Evolutionary conservation across 1,284 basidiomycete genomes (phyloP).

Genomic region (Volvariella surrecta): DNA sequence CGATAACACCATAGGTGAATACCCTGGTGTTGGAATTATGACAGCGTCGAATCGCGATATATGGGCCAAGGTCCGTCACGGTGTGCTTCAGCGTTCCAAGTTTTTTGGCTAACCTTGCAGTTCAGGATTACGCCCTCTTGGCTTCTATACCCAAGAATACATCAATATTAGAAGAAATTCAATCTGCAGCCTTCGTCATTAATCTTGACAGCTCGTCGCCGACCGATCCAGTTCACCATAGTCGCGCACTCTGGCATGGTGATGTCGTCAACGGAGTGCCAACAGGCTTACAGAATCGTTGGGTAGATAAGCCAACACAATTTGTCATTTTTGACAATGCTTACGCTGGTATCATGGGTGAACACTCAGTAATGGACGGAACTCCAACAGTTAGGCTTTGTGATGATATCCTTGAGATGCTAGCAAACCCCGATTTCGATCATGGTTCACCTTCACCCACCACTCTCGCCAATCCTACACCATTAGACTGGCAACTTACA

Average conservation of each 20-base stretch:
- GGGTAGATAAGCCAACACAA: conserved; percentile 82
- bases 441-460: conserved; percentile 29
- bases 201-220: conserved; percentile 65
- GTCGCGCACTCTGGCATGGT: conserved; percentile 70
- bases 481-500: conserved; percentile 64
- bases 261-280: conserved; percentile 34
- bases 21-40: conserved; percentile 70
- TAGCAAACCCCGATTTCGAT: conserved; percentile 53
- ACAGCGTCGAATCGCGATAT: conserved; percentile 73
- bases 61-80: conserved; percentile 77
- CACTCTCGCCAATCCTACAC: conserved; percentile 14
- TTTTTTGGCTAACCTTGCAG: neutral
- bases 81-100: neutral
- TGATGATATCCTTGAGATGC: conserved; percentile 62
- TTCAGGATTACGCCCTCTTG: conserved; percentile 57
- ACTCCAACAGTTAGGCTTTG: conserved; percentile 49
- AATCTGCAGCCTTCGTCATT: conserved; percentile 77
- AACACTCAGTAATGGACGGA: conserved; percentile 91
- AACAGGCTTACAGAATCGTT: conserved; percentile 58
- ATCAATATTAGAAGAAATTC: conserved; percentile 60
- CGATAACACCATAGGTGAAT: conserved; percentile 49
- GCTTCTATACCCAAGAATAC: conserved; percentile 51
- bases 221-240: conserved; percentile 44
- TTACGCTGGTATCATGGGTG: conserved; percentile 79
- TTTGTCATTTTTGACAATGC: conserved; percentile 78